Percentiles rank a stretch among this genome's conserved stretches.
Evolutionary conservation across 2,329 filamentous ascomycete species (phyloP).

Genomic region (Colletotrichum magnum): DNA sequence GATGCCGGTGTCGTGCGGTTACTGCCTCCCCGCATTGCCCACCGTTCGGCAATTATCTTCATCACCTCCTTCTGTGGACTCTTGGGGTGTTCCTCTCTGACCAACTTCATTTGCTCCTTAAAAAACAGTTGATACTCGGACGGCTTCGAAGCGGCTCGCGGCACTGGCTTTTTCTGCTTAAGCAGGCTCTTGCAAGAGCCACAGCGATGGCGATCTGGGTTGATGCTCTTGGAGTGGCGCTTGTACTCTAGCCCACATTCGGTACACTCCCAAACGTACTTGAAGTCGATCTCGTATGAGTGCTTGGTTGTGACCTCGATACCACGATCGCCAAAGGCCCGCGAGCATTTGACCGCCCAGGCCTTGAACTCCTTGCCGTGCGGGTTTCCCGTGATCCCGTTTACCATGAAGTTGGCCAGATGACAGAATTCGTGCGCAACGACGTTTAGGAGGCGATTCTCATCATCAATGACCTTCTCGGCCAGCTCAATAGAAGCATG

Average conservation of each 20-base stretch:
- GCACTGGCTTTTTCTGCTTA: slow-evolving; percentile 84
- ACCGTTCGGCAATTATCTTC: slow-evolving; percentile 75
- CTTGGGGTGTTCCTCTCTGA: slow-evolving; percentile 69
- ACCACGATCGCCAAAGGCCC: slow-evolving; percentile 71
- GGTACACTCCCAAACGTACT: slow-evolving; percentile 87
- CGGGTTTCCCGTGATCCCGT: slow-evolving; percentile 79
- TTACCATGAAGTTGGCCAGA: slow-evolving; percentile 91
- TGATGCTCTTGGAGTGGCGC: slow-evolving; percentile 88
- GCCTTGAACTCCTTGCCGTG: slow-evolving; percentile 88
- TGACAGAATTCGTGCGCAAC: slow-evolving; percentile 98
- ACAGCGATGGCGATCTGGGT: slow-evolving; percentile 79
- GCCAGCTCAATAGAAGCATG: slow-evolving; percentile 91
- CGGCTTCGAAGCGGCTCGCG: slow-evolving; percentile 59
- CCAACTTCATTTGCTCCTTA: slow-evolving; percentile 75
- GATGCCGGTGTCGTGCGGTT: slow-evolving; percentile 40
- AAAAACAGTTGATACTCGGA: slow-evolving; percentile 69
- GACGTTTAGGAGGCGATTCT: slow-evolving; percentile 85
- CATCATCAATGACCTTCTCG: slow-evolving; percentile 86
- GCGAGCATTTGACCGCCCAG: slow-evolving; percentile 73
- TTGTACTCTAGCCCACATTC: slow-evolving; percentile 81
- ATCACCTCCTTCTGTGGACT: slow-evolving; percentile 78
- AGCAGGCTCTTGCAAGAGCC: slow-evolving; percentile 80
- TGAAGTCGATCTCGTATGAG: slow-evolving; percentile 90
- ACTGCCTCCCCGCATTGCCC: slow-evolving; percentile 65
- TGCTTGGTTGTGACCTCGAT: slow-evolving; percentile 92